Evolutionary conservation across 768 basidiomycete species (phyloP), one percentile per base, ranked within the genome.

Genomic region (Xerocomellus dryophilus): DNA sequence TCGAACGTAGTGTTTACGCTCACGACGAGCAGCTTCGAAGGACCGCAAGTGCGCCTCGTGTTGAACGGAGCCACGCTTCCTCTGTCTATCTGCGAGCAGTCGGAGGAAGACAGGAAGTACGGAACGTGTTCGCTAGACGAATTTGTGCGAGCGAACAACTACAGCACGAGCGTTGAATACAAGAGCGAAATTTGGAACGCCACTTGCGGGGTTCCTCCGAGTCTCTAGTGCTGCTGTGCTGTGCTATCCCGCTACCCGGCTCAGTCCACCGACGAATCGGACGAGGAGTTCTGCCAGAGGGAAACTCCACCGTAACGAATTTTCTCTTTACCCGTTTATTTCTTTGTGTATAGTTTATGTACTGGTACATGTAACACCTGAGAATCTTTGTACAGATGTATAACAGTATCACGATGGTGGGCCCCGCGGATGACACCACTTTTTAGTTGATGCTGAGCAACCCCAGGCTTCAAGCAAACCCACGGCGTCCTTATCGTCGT

Each of bases 51-150:
- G 44, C 74, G 76, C 25, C 64, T 78, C 29, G 38, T 75, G 25
- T 64, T 78, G 56, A 77, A 77, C 59, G 69, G 62, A 36, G 68
- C 65, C n/a, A 72, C 74, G 6, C 64, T 74, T 21, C 74, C 77
- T 4, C 64, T 78, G 36, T 53, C 69, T 21, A 61, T 58, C 12
- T 77, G 76, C 60, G 51, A 61, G 14, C 47, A 52, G 59, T 64
- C 66, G 3, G 31, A 43, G 20, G 50, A 56, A 41, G 72, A 76
- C 57, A 47, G 42, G 25, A 39, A 18, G 46, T 66, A 68, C 41
- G 77, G 77, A 25, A 68, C 74, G 12, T 78, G 76, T 48, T 66
- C 73, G 32, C 58, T 77, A 1, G 60, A 50, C 6, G 61, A 61
- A 23, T 77, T 78, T 32, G 65, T 72, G 40, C 44, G 47, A 40